Conservation (phyloP, 331 rosid genomes). For the Acacia concinna region DNA sequence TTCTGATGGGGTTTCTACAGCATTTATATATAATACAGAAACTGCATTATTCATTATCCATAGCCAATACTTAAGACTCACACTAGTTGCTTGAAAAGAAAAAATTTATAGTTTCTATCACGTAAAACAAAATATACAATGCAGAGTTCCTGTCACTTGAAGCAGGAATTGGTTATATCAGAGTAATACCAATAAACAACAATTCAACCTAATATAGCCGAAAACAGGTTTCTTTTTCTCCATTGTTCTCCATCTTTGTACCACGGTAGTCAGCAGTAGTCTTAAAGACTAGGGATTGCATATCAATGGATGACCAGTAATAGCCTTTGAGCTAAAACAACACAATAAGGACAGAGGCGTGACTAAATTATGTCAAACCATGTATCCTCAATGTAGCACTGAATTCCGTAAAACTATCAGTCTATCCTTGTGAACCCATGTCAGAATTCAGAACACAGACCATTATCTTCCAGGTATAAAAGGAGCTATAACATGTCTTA, state of each 20-base stretch:
- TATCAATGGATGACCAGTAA: neutral
- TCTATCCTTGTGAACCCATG: neutral
- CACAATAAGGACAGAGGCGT: neutral
- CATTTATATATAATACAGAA: neutral
- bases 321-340: neutral
- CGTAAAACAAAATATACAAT: neutral
- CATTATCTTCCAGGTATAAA: neutral
- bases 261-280: neutral
- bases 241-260: neutral
- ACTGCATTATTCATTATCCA: neutral
- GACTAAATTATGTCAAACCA: conserved; percentile 5
- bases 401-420: neutral
- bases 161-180: neutral
- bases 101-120: neutral
- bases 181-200: neutral
- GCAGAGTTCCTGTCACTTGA: neutral
- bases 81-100: neutral
- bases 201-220: neutral
- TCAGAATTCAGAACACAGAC: neutral
- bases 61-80: neutral
- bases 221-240: neutral
- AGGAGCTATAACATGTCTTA: neutral
- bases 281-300: neutral
- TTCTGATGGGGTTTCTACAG: neutral
- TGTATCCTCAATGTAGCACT: conserved; percentile 1